phyloP scores from a whole-genome alignment of 139 green algal genomes.

The Gonium pectorale region DNA sequence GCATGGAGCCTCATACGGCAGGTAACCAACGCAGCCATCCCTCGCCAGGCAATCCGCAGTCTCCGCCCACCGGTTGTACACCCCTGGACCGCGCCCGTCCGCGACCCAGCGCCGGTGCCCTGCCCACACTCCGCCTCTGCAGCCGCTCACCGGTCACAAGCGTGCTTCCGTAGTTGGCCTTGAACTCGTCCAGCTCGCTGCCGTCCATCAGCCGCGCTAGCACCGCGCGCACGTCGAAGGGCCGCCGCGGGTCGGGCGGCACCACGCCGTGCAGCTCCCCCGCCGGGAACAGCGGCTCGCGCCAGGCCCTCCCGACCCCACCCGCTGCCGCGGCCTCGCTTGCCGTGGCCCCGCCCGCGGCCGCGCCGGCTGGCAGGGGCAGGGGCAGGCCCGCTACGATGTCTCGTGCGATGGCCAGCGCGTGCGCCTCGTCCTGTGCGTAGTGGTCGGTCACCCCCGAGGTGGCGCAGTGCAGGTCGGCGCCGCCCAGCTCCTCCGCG shows the following conservation, averaged over 20 bases:
- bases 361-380: background rate
- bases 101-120: no score
- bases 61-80: no score
- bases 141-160: slow-evolving; percentile 82
- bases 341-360: no score
- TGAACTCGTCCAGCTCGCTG: slow-evolving; percentile 93
- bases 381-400: slow-evolving; percentile 65
- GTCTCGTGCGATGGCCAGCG: slow-evolving; percentile 78
- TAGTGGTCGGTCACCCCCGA: slow-evolving; percentile 80
- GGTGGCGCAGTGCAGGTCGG: slow-evolving; percentile 85
- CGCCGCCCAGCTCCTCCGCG: slow-evolving; percentile 92
- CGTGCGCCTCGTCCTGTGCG: slow-evolving; percentile 89
- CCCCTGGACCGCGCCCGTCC: no score
- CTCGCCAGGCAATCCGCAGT: no score
- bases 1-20: no score
- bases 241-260: slow-evolving; percentile 69
- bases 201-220: slow-evolving; percentile 88
- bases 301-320: slow-evolving; percentile 44
- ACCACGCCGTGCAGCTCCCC: slow-evolving; percentile 73
- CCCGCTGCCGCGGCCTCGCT: background rate
- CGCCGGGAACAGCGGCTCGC: slow-evolving; percentile 79
- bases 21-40: no score
- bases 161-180: slow-evolving; percentile 88
- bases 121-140: no score
- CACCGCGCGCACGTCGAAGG: slow-evolving; percentile 83